Base-by-base conservation (phyloP, 257 asterid genomes). In the Nicotiana sylvestris region DNA sequence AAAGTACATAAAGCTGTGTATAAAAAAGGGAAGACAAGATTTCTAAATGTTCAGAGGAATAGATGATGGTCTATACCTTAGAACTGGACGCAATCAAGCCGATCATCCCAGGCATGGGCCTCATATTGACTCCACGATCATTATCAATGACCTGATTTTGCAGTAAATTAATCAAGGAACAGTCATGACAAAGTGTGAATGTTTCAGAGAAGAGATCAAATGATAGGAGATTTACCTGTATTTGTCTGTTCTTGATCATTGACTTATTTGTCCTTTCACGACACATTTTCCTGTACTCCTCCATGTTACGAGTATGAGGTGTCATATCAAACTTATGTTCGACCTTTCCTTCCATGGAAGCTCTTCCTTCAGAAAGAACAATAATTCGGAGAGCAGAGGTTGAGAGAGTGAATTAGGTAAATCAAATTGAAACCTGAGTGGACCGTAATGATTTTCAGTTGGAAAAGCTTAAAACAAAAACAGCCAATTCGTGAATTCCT, bases 271-370 rank as follows among this genome's bases (percentile, higher is more conserved):
- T 96, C 86, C 99, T 94, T 83, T 96, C 99, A 82, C 98, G 92
- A 64, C 99, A 96, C 95, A 96, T 83, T 83, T 89, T 92, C 76
- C 97, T 84, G 87, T 96, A 96, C 82, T 88, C 91, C 69, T 88
- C 91, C 88, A 86, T 81, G 83, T 86, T 88, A 58, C 82, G 60
- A 39, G 82, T 84, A 55, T 89, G 95, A 33, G 98, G 99, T 86
- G 93, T 94, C 98, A 95, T 89, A 86, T 95, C 99, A 90, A 95
- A 95, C 86, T 95, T 94, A 78, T 93, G 95, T 70, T 94, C 98
- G 74, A 95, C 97, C 87, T 91, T 96, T 70, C 99, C 99, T 90
- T 96, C 99, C 84, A 81, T 43, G 16, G 87, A 66, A 57, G 85
- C 81, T 74, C 62, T 85, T 56, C 90, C 91, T 88, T 83, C 80